A percentile compares a stretch with the other conserved stretches of the same genome.
Evolutionary conservation across 352 stramenopile genomes (phyloP).

Genomic region (Globisporangium apiculatum): DNA sequence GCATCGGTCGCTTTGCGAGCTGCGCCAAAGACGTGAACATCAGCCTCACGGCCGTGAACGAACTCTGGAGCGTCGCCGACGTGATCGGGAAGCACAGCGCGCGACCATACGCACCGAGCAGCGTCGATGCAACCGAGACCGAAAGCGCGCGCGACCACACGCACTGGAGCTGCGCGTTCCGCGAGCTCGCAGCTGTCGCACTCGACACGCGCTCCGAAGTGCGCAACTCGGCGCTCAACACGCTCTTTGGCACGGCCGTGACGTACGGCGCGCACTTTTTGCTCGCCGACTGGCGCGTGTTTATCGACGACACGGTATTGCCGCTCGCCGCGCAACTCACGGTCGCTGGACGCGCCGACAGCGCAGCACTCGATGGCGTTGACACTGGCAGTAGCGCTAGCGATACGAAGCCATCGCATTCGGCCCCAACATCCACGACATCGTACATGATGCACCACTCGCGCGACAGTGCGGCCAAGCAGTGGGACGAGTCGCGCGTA

Average conservation of each 20-base stretch:
- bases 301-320: slow-evolving; percentile 92
- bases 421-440: slow-evolving; percentile 34
- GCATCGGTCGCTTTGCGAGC: slow-evolving; percentile 91
- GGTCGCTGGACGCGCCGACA: neutral
- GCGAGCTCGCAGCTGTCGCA: slow-evolving; percentile 82
- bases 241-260: slow-evolving; percentile 95
- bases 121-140: neutral
- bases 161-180: slow-evolving; percentile 65
- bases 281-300: slow-evolving; percentile 88
- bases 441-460: slow-evolving; percentile 92
- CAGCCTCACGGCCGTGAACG: slow-evolving; percentile 95
- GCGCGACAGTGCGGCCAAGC: slow-evolving; percentile 92
- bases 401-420: slow-evolving; percentile 7
- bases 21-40: slow-evolving; percentile 96
- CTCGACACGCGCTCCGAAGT: slow-evolving; percentile 92
- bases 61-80: slow-evolving; percentile 93
- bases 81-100: slow-evolving; percentile 65
- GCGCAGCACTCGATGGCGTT: too few relatives aligned
- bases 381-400: neutral
- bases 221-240: slow-evolving; percentile 96
- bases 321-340: slow-evolving; percentile 68
- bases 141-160: slow-evolving; percentile 7
- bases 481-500: slow-evolving; percentile 96
- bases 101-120: neutral
- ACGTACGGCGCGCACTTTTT: slow-evolving; percentile 91